Conservation (phyloP, 108 stramenopile species). For the Phaeodactylum tricornutum region DNA sequence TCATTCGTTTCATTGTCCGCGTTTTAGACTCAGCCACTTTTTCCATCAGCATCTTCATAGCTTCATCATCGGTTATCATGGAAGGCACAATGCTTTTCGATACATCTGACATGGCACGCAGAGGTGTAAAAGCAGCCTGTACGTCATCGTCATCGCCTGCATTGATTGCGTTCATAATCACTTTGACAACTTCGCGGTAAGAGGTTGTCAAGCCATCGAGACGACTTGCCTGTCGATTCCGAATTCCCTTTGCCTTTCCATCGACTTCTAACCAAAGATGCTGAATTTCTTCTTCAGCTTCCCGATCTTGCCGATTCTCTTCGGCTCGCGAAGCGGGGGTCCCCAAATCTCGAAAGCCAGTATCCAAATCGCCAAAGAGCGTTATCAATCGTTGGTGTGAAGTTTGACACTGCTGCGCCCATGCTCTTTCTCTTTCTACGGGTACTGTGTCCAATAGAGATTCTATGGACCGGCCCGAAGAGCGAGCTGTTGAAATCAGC, state of each 20-base stretch:
- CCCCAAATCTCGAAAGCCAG: conserved; percentile 47
- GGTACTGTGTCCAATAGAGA: conserved; percentile 76
- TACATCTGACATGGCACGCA: conserved; percentile 57
- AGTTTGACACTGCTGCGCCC: conserved; percentile 63
- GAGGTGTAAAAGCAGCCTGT: conserved; percentile 55
- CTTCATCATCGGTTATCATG: conserved; percentile 55
- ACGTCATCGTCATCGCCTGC: conserved; percentile 29
- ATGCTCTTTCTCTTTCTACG: conserved; percentile 64
- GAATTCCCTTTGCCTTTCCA: conserved; percentile 31
- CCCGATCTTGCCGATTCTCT: conserved; percentile 42
- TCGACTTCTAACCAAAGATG: conserved; percentile 43
- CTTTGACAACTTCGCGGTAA: conserved; percentile 50
- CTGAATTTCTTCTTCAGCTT: conserved; percentile 51
- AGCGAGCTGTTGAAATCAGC: conserved; percentile 54
- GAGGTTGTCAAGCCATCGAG: conserved; percentile 45
- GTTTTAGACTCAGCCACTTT: conserved; percentile 68
- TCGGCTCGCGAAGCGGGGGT: conserved; percentile 49
- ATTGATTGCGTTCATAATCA: conserved; percentile 47
- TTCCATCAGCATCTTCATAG: conserved; percentile 42
- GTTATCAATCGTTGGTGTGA: conserved; percentile 52
- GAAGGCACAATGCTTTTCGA: conserved; percentile 48
- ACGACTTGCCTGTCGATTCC: conserved; percentile 48
- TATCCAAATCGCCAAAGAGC: conserved; percentile 48
- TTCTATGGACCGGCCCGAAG: conserved; percentile 71
- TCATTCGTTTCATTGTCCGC: conserved; percentile 70